Conservation (phyloP, 2,329 filamentous ascomycete genomes). For the Nigrospora sphaerica region DNA sequence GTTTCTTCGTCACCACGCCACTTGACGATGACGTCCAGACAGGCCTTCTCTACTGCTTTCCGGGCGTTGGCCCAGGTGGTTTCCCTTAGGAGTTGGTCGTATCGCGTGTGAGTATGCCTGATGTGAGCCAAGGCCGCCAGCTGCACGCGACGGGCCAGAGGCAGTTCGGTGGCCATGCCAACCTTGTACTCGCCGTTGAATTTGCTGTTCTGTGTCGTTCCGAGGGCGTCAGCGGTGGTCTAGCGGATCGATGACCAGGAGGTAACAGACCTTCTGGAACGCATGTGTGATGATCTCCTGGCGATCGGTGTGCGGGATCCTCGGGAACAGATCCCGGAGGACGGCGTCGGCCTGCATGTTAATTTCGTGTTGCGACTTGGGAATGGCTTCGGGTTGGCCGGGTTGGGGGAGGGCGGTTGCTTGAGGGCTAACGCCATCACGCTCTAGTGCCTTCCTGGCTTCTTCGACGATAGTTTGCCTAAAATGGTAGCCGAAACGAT, state of each 20-base stretch:
- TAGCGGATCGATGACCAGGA: neutral
- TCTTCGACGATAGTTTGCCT: conserved; percentile 52
- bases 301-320: conserved; percentile 59
- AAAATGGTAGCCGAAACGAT: conserved; percentile 55
- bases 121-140: conserved; percentile 61
- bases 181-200: conserved; percentile 49
- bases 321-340: conserved; percentile 56
- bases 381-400: conserved; percentile 49
- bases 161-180: conserved; percentile 47
- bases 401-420: conserved; percentile 13
- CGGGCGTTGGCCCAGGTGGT: conserved; percentile 53
- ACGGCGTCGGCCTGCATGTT: conserved; percentile 55
- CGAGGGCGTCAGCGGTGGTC: neutral
- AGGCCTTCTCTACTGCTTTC: conserved; percentile 53
- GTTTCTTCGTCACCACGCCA: conserved; percentile 67
- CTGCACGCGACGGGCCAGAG: conserved; percentile 55
- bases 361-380: conserved; percentile 51
- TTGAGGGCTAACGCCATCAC: conserved; percentile 17
- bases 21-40: conserved; percentile 60
- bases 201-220: conserved; percentile 32
- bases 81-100: conserved; percentile 53
- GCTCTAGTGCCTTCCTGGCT: conserved; percentile 26
- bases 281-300: conserved; percentile 55
- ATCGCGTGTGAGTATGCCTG: conserved; percentile 58
- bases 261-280: conserved; percentile 50